Evolutionary conservation across 371 early-diverging fungal species (phyloP).

Genomic region (Mortierella sp.): DNA sequence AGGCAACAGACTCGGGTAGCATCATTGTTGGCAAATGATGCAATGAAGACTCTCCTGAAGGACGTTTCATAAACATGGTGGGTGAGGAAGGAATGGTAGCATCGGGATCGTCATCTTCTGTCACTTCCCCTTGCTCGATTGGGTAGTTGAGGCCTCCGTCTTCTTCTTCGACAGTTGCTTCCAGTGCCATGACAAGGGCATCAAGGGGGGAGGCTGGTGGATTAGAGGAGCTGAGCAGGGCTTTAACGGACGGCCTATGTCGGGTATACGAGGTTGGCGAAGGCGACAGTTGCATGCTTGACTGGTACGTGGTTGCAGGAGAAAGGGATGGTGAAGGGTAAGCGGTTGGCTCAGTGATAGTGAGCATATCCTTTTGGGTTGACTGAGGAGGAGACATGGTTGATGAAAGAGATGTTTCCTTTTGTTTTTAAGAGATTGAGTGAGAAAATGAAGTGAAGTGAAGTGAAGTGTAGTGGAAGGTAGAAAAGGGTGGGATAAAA

Average conservation of each 20-base stretch:
- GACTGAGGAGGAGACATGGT: not conserved
- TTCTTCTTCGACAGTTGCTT: conserved; percentile 51
- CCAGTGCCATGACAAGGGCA: conserved; percentile 56
- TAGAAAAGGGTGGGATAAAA: not conserved
- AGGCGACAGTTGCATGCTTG: not conserved
- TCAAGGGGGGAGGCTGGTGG: conserved; percentile 48
- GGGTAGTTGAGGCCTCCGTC: not conserved
- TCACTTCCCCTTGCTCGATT: not conserved
- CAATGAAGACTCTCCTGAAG: conserved; percentile 19
- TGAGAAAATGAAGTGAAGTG: not conserved
- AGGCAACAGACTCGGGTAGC: conserved; percentile 33
- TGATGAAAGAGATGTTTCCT: not conserved
- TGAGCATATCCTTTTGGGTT: not conserved
- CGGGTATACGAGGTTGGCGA: not conserved
- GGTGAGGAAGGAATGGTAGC: conserved; percentile 56
- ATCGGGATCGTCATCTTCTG: conserved; percentile 52
- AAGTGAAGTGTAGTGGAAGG: not conserved
- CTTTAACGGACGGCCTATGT: conserved; percentile 6
- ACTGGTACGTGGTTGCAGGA: not conserved
- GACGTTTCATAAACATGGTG: conserved; percentile 48
- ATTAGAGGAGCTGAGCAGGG: conserved; percentile 13
- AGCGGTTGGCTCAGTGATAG: not conserved
- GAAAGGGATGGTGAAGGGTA: conserved; percentile 10
- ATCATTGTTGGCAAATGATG: conserved; percentile 50
- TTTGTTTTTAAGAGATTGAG: not conserved